Evolutionary conservation across 768 basidiomycete genomes (phyloP).

Genomic region (Xerocomus brunneocitrinus): DNA sequence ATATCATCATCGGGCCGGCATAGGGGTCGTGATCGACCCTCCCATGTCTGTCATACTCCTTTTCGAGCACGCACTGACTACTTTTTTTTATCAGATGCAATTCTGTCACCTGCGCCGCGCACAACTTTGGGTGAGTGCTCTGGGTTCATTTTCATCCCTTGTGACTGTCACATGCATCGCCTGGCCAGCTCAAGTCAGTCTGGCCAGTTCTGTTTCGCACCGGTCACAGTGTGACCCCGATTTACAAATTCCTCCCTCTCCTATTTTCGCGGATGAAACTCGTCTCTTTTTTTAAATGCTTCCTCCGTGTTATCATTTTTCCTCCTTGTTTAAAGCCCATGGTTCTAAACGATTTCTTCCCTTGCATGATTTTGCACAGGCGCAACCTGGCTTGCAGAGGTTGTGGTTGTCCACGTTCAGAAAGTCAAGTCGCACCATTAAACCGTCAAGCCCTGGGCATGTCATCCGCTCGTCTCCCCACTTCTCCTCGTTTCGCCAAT

Average conservation of each 20-base stretch:
- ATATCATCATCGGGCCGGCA: conserved; percentile 12
- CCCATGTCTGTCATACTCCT: conserved; percentile 1
- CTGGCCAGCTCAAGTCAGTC: not conserved
- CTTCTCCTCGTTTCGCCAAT: conserved; percentile 25
- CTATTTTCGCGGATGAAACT: conserved; percentile 22
- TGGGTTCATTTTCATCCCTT: conserved; percentile 10
- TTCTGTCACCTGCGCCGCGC: conserved; percentile 66
- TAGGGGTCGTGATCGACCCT: conserved; percentile 15
- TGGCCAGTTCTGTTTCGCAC: conserved; percentile 11
- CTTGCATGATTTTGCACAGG: conserved; percentile 52
- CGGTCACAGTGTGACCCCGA: conserved; percentile 15
- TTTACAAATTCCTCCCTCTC: conserved; percentile 25
- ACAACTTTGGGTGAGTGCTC: conserved; percentile 76
- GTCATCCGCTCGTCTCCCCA: conserved; percentile 19
- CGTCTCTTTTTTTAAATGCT: conserved; percentile 2
- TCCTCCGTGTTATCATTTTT: conserved; percentile 1
- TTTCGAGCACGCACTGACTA: conserved; percentile 11
- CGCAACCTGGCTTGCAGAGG: conserved; percentile 76
- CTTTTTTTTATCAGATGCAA: conserved; percentile 47
- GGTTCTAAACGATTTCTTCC: conserved; percentile 46
- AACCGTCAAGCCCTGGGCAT: conserved; percentile 29
- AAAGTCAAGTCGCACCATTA: conserved; percentile 28
- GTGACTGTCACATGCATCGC: conserved; percentile 7
- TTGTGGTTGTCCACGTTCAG: conserved; percentile 61
- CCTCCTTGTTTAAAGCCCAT: conserved; percentile 18